Percentiles rank a stretch among this genome's conserved stretches.
Conservation (phyloP, 177 flowering plant genomes). For the Tripterygium wilfordii region DNA sequence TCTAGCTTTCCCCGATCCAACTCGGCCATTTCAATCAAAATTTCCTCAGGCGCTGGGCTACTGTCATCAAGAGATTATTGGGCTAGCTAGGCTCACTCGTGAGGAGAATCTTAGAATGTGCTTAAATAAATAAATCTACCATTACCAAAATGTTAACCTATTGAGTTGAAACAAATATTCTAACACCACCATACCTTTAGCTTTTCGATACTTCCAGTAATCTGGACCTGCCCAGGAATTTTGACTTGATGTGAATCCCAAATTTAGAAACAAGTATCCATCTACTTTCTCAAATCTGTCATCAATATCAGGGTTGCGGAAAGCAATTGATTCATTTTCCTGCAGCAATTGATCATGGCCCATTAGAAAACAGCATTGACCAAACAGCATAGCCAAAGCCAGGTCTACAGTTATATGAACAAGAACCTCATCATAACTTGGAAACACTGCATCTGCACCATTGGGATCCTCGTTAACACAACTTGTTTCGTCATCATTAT, state of each 20-base stretch:
- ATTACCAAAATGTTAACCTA: no score
- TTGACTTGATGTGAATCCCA: constrained; percentile 62
- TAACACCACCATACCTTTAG: constrained; percentile 61
- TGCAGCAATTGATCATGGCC: constrained; percentile 19
- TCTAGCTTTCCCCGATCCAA: no score
- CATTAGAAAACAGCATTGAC: constrained; percentile 1
- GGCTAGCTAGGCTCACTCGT: no score
- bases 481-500: constrained; percentile 54
- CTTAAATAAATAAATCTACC: no score
- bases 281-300: constrained; percentile 57
- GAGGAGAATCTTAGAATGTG: no score
- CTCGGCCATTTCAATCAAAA: no score
- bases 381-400: not conserved
- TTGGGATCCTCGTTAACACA: constrained; percentile 36
- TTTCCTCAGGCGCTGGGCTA: no score
- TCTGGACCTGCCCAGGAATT: constrained; percentile 99
- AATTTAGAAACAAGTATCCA: constrained; percentile 44
- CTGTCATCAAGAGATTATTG: no score
- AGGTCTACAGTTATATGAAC: no score
- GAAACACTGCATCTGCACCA: constrained; percentile 32
- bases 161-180: not conserved
- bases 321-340: constrained; percentile 42
- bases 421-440: constrained; percentile 52
- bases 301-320: constrained; percentile 37
- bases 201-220: constrained; percentile 89